phyloP scores from a whole-genome alignment of 179 eudicot species.

The Amaranthus tricolor region DNA sequence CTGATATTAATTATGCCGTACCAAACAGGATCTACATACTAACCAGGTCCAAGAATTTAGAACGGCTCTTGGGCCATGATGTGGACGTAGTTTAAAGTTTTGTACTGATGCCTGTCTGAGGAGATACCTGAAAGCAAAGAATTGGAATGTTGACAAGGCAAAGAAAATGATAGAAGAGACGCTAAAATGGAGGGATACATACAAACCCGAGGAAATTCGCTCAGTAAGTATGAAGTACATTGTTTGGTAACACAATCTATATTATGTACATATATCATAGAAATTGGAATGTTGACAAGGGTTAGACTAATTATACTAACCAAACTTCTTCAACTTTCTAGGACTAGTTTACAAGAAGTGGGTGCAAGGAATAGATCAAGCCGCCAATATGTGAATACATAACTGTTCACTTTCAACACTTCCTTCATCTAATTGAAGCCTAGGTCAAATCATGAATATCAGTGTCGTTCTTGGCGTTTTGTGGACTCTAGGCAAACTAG shows the following conservation, averaged over 20 bases:
- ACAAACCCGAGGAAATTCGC: conserved; percentile 89
- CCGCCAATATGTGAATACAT: too few species aligned
- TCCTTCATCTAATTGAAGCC: too few species aligned
- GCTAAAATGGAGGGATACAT: conserved; percentile 66
- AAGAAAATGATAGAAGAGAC: conserved; percentile 81
- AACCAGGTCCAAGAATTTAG: conserved; percentile 59
- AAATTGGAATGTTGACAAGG: too few species aligned
- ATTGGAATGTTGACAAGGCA: conserved; percentile 78
- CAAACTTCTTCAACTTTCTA: too few species aligned
- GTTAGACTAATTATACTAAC: too few species aligned
- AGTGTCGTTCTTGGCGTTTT: too few species aligned
- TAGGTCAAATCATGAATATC: too few species aligned
- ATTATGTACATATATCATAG: neutral
- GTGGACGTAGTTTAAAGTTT: conserved; percentile 53
- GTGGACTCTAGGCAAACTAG: too few species aligned
- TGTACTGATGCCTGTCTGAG: conserved; percentile 72
- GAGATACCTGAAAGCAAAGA: conserved; percentile 79
- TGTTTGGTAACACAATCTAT: conserved; percentile 2
- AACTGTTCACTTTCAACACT: neutral
- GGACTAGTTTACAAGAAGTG: too few species aligned
- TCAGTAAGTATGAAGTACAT: conserved; percentile 58
- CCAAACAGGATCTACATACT: too few species aligned
- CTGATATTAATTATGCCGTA: too few species aligned
- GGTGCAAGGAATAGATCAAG: too few species aligned
- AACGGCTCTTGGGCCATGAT: conserved; percentile 54